Evolutionary conservation across 306 rosid genomes (phyloP), one percentile per base, ranked within the genome.

Genomic region (peach (Prunus persica)): DNA sequence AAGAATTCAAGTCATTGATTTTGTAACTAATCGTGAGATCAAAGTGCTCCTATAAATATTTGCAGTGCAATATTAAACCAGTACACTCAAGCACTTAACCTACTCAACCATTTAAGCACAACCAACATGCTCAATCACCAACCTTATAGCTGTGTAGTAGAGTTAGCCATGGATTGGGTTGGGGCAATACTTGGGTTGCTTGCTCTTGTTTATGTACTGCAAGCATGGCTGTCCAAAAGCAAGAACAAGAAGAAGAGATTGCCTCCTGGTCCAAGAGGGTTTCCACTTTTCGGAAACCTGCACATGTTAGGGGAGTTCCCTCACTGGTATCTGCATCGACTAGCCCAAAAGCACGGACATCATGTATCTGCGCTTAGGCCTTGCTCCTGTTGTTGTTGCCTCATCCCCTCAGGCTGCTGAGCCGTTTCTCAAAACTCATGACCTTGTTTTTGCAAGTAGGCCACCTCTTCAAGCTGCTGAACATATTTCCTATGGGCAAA

Each of bases 181-280:
- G 81, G 75, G 87, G 58, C 83, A 9, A 56, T 71, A n/a, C 6
- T 79, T 67, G 58, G 79, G 25, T 43, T 88, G 14, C 20, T 77
- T 69, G 77, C 68, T 67, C 67, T 91, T 54, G 51, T 78, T 74
- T 82, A 2, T 75, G 12, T 88, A 43, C 81, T 84, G 2, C 74
- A 14, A 28, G 41, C 71, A 28, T 61, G 85, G 77, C 75, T 65
- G 50, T 58, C 76, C 79, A 69, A 64, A 82, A 74, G 25, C 82
- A 77, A 10, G 2, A 79, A 49, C 7, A 88, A 76, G 20, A 27
- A 51, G 19, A 85, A 61, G 25, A 84, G 47, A 46, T 72, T 88
- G 64, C 96, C 97, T 60, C 93, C 92, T 3, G 96, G 97, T 79
- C 96, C 96, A 2, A 90, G 16, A 69, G 96, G 97, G 25, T 74